phyloP scores from a whole-genome alignment of 2,329 filamentous ascomycete species.

The Trichoderma lentiforme region DNA sequence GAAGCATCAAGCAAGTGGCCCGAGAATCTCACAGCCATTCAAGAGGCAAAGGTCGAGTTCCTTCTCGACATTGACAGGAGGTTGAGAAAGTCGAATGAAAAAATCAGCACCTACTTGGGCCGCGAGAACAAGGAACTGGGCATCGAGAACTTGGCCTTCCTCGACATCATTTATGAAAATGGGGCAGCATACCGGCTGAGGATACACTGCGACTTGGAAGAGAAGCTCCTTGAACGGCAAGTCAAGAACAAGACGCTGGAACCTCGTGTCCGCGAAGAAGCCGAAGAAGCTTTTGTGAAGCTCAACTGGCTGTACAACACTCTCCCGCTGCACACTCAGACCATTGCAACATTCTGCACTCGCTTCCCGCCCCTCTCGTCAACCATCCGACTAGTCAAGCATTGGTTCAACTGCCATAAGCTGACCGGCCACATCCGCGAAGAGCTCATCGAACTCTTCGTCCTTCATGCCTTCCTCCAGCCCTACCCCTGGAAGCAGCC shows the following conservation, averaged over 20 bases:
- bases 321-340: slow-evolving; percentile 75
- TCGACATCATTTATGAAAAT: slow-evolving; percentile 74
- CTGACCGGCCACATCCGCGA: slow-evolving; percentile 71
- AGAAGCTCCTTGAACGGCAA: slow-evolving; percentile 73
- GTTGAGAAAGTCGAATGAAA: slow-evolving; percentile 58
- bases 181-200: slow-evolving; percentile 78
- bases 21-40: slow-evolving; percentile 84
- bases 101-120: slow-evolving; percentile 67
- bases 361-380: slow-evolving; percentile 75
- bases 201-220: slow-evolving; percentile 85
- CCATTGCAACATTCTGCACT: slow-evolving; percentile 74
- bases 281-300: slow-evolving; percentile 64
- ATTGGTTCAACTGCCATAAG: slow-evolving; percentile 84
- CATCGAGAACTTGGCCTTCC: slow-evolving; percentile 72
- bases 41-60: slow-evolving; percentile 91
- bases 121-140: slow-evolving; percentile 71
- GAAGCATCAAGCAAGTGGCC: slow-evolving; percentile 94
- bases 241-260: slow-evolving; percentile 70
- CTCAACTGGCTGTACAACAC: slow-evolving; percentile 71
- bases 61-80: slow-evolving; percentile 71
- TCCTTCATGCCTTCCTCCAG: slow-evolving; percentile 72
- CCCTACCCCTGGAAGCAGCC: slow-evolving; percentile 79
- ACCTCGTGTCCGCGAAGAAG: slow-evolving; percentile 62
- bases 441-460: slow-evolving; percentile 82
- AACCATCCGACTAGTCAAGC: slow-evolving; percentile 79